Evolutionary conservation across 305 asterid species (phyloP), one percentile per base, ranked within the genome.

Genomic region (Solanum hybrid): DNA sequence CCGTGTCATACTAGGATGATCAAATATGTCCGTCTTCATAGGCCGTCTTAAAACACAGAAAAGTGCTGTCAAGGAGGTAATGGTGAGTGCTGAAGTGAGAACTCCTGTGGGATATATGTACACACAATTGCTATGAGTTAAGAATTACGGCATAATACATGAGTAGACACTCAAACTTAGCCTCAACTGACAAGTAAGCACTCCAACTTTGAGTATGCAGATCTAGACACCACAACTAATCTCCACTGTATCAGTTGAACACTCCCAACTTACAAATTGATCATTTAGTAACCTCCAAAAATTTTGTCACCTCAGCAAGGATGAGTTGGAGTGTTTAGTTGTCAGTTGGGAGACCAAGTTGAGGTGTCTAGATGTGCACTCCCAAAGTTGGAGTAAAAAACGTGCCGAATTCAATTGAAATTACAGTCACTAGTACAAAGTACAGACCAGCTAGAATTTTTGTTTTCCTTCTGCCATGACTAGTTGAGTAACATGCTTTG

Each of bases 371-470:
- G 34, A 26, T 26, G 77, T 26, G 34, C 77, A 12, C 34, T 24
- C 31, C 3, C 75, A 24, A 69, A 69, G 31, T 69, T 71, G 34
- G 88, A 56, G 88, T 85, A 11, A 85, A 85, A 71, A 85, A 85
- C 51, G 13, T 32, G 51, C 77, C 5, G 3, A 56, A 56, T 34
- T 56, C 32, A 85, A 56, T 85, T 60, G 88, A 85, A 85, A 85
- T 85, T 56, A 85, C 77, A 31, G 51, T 85, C 32, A 85, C 88
- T 22, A 85, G 88, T 60, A 31, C 88, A 85, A 72, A 85, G 71
- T 24, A 88, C 94, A 12, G 88, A 94, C 98, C 96, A 17, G 95
- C 94, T 87, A 95, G 89, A 91, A 95, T 89, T 88, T 91, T 88
- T 34, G 92, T 89, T 89, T 91, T 93, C 90, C 90, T 93, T 88